Conservation (phyloP, 805 yeast species). For the Metschnikowia bowlesiae region DNA sequence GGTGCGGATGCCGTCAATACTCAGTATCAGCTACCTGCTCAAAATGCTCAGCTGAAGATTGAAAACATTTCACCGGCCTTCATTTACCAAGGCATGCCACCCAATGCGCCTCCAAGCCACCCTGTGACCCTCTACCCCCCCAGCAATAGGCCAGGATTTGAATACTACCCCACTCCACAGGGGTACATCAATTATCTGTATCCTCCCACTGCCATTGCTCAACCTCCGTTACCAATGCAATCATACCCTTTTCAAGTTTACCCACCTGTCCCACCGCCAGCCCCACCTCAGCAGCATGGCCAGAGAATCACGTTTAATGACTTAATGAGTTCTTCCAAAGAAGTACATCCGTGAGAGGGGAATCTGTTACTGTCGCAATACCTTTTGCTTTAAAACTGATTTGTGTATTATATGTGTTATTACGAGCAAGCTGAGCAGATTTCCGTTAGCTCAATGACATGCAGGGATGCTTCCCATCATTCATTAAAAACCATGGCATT, state of each 20-base stretch:
- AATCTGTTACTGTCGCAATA: not conserved
- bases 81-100: conserved; percentile 18
- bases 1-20: not conserved
- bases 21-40: not conserved
- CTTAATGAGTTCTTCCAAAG: conserved; percentile 27
- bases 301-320: conserved; percentile 36
- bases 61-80: conserved; percentile 13
- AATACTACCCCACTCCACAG: conserved; percentile 28
- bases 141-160: conserved; percentile 27
- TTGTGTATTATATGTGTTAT: conserved; percentile 1
- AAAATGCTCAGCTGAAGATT: conserved; percentile 3
- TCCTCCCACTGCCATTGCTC: conserved; percentile 16
- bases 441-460: not conserved
- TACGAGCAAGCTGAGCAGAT: not conserved
- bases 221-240: conserved; percentile 16
- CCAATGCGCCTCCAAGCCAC: conserved; percentile 21
- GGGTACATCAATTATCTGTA: conserved; percentile 31
- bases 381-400: not conserved
- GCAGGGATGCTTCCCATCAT: not conserved
- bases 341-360: not conserved
- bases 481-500: not conserved
- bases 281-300: conserved; percentile 2
- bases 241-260: conserved; percentile 13
- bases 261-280: conserved; percentile 14
- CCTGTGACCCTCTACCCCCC: conserved; percentile 33